Conservation (phyloP, 1,284 basidiomycete species). For the Naganishia albida region DNA sequence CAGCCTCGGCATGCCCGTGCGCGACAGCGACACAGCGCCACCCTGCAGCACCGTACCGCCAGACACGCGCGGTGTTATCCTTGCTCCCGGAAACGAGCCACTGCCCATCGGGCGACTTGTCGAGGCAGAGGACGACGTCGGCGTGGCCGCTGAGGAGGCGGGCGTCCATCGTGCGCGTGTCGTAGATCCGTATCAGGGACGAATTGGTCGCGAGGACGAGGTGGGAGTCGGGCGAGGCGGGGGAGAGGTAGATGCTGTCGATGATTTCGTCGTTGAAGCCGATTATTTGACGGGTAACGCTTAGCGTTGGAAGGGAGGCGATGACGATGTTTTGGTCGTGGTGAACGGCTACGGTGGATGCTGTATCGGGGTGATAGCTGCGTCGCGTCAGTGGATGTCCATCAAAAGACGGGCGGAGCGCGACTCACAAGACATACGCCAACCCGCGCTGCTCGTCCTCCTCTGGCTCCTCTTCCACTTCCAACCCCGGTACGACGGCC, state of each 20-base stretch:
- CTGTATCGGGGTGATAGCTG: conserved; percentile 68
- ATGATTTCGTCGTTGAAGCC: conserved; percentile 99
- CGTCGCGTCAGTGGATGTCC: background rate
- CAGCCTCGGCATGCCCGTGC: conserved; percentile 90
- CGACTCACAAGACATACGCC: conserved; percentile 66
- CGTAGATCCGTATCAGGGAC: conserved; percentile 84
- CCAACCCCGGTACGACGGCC: conserved; percentile 56
- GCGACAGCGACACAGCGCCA: conserved; percentile 85
- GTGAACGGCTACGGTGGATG: conserved; percentile 81
- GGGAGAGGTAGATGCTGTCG: conserved; percentile 75
- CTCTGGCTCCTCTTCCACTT: conserved; percentile 58
- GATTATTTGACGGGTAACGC: conserved; percentile 79
- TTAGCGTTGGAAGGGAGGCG: conserved; percentile 63
- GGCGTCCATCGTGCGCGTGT: conserved; percentile 68
- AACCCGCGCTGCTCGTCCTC: conserved; percentile 78
- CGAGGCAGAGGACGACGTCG: conserved; percentile 87
- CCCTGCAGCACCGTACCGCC: conserved; percentile 60
- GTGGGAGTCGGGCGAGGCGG: conserved; percentile 58
- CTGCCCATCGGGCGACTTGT: conserved; percentile 66
- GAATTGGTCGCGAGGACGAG: conserved; percentile 96
- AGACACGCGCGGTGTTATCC: conserved; percentile 83
- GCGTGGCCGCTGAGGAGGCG: conserved; percentile 82
- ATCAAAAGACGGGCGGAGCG: too few species aligned
- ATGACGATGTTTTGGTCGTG: conserved; percentile 96
- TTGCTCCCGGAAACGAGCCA: conserved; percentile 88